Base-by-base conservation (phyloP, 306 rosid species). In the Castanea sativa region DNA sequence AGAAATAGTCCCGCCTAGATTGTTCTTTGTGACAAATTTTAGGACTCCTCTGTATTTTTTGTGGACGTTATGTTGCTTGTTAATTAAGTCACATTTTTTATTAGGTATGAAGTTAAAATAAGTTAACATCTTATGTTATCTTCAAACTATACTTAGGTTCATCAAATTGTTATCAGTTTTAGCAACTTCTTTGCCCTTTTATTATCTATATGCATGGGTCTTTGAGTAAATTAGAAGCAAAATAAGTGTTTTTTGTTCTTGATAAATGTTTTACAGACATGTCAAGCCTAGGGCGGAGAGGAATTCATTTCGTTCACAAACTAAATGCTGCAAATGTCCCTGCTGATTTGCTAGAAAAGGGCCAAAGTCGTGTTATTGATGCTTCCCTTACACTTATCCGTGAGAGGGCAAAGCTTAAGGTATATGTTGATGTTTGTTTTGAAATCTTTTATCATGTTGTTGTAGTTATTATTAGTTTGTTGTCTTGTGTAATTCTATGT, bases 301-400 rank as follows among this genome's bases (percentile, higher is more conserved):
- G 98, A 63, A 87, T 93, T 77, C 99, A 85, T 73, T 83, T 59
- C 85, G 58, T 85, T 78, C 88, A 79, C 68, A 87, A 82, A 79
- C 85, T 86, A 25, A 89, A 88, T 78, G 74, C 93, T 25, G 81
- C 95, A 33, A 90, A 79, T 56, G 90, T 95, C 23, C 85, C 97
- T 21, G 10, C 73, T 79, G 84, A 77, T 75, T 79, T 90, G 83
- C 74, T 95, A 49, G 92, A 89, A 69, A 90, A 90, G 32, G 99
- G 99, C 23, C 99, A 90, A 79, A 86, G 27, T 73, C 92, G 98
- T 53, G 97, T 93, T 13, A 89, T 95, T 20, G 98, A 93, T 81
- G 99, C 98, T 75, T 95, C 99, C 64, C 97, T 95, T 55, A 95
- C 99, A 3, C 96, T 95, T 43, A 95, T 95, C 82, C 91, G 98